A percentile compares a stretch with the other conserved stretches of the same genome.
These are phyloP conservation scores for Cenchrus purpureus DNA, from an alignment of 176 grass and related monocot species.

Conservation along the genomic window DNA sequence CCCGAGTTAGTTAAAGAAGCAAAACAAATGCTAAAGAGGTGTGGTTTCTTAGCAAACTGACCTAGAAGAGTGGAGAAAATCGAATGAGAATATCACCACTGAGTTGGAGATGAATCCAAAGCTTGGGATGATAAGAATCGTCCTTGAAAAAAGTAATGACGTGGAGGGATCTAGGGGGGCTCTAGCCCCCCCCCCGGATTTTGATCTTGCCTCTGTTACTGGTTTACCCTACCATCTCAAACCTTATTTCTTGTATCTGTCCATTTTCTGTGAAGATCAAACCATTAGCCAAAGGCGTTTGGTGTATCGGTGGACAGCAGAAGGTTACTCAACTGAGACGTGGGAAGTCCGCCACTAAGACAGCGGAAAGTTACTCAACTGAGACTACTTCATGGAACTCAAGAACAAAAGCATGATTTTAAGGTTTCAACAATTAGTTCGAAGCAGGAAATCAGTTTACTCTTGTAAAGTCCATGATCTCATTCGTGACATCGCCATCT, in stretches of 20 bases:
- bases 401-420: background rate
- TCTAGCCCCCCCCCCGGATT: too few relatives aligned
- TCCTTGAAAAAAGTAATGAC: background rate
- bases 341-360: background rate
- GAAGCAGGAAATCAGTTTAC: background rate
- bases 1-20: background rate
- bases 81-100: background rate
- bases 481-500: background rate
- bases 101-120: background rate
- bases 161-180: too few relatives aligned
- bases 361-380: background rate
- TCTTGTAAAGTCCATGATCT: constrained; percentile 6
- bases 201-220: background rate
- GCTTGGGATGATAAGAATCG: background rate
- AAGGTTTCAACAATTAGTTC: background rate
- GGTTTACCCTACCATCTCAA: constrained; percentile 7
- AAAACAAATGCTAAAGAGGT: background rate
- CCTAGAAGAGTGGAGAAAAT: background rate
- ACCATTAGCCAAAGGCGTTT: background rate
- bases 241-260: background rate
- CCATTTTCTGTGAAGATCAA: background rate
- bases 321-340: background rate
- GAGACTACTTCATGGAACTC: background rate
- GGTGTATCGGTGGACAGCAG: background rate
- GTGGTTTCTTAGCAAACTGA: background rate